Evolutionary conservation across 305 asterid species (phyloP), one percentile per base, ranked within the genome.

Genomic region (Fraxinus albicans): DNA sequence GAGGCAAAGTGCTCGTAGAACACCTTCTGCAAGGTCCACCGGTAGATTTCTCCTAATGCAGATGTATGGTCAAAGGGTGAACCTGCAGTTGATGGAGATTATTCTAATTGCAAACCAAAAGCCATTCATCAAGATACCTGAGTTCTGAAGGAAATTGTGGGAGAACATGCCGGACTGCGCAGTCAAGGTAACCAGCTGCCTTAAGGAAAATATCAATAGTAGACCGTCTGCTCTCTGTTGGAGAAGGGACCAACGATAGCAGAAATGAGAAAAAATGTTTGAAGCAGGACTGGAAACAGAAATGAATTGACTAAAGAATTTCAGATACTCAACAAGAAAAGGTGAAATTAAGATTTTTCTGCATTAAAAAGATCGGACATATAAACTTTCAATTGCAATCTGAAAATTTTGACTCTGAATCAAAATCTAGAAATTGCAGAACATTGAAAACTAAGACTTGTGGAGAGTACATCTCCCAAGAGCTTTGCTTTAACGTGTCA

Each of bases 101-200:
- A 35, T 55, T 67, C 75, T 74, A 82, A 81, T 27, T 76, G 50
- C 80, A 77, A 83, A 79, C 29, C 35, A 44, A 80, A 81, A 85
- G 86, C 79, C 36, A 19, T 36, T 77, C 38, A 79, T 29, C 63
- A 77, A 60, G 63, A 67, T 80, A 94, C 99, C 99, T 95, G 84
- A 88, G 90, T 90, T 95, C 99, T 77, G 76, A 84, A 35, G 99
- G 92, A 84, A 97, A 75, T 83, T 95, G 98, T 6, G 99, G 99
- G 63, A 94, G 96, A 82, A 97, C 98, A 77, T 93, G 94, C 55
- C 92, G 91, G 79, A 97, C 93, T 67, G 99, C 99, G 89, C 97
- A 95, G 84, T 95, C 99, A 86, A 97, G 98, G 90, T 93, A 97
- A 84, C 99, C 99, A 12, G 99, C 99, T 53, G 99, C 99, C 90